Evolutionary conservation across 768 basidiomycete genomes (phyloP), one percentile per base, ranked within the genome.

Genomic region (Dacryopinax spathularia): DNA sequence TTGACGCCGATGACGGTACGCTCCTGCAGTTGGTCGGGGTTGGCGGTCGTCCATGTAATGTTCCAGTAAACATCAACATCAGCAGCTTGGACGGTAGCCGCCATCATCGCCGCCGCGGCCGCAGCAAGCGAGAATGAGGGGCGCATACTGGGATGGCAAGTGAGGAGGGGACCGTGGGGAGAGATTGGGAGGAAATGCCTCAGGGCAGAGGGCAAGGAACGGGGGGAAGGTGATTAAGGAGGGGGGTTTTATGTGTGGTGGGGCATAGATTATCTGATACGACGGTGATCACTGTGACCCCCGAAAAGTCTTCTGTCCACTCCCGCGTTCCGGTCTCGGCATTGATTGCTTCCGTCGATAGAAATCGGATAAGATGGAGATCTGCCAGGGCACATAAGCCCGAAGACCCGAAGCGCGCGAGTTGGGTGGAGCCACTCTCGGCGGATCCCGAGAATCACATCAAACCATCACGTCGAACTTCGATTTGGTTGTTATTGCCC

Each of bases 1-100:
- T 78, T 77, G 29, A 76, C 70, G 33, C 75, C 75, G 36, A 76
- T 72, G 22, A 73, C 73, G 34, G 68, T n/a, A 60, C 76, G 67
- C 31, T 72, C 69, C n/a, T 39, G 66, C 37, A 72, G 65, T 4
- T 71, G 71, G 65, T 76, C 75, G 0, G 77, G 77, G 66, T 75
- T 76, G 18, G 73, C 73, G 0, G 63, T 68, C 0, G 72, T 67
- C 36, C 75, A 75, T 15, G 76, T 68, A 68, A 78, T 73, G 69
- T 78, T 75, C 76, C 75, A 74, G 63, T 67, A 75, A 44, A 72
- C 70, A 60, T 75, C 73, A 33, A 71, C 62, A 20, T 68, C 41
- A 1, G 71, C 73, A 1, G 70, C 69, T 62, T 56, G 48, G 7
- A 18, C 48, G 25, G 25, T 29, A 3, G 13, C 48, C 15, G 18